phyloP scores from a whole-genome alignment of 2,329 filamentous ascomycete genomes.

The Daldinia eschscholtzii region DNA sequence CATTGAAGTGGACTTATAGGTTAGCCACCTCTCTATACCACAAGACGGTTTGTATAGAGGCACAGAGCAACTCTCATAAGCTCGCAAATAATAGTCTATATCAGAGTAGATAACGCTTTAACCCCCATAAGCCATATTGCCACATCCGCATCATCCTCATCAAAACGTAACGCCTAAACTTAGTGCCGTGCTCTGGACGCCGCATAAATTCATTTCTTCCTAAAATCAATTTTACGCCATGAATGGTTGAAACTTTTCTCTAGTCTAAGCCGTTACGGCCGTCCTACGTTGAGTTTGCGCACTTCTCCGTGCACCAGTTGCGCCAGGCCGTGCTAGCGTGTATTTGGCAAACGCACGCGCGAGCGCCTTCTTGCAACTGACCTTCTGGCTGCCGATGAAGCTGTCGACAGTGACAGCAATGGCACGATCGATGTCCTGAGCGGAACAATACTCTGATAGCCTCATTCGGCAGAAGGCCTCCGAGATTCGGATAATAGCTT shows the following conservation, averaged over 20 bases:
- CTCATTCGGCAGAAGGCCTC: constrained; percentile 98
- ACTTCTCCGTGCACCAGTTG: constrained; percentile 38
- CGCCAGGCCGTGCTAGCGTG: constrained; percentile 68
- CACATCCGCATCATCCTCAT: constrained; percentile 29
- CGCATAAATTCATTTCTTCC: constrained; percentile 4
- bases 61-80: not conserved
- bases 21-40: not conserved
- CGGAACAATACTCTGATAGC: constrained; percentile 92
- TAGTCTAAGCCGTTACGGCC: constrained; percentile 40
- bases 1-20: not conserved
- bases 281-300: constrained; percentile 45
- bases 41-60: not conserved
- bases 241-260: not conserved
- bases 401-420: constrained; percentile 97
- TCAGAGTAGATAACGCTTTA: constrained; percentile 8
- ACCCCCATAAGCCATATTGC: constrained; percentile 10
- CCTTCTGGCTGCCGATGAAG: constrained; percentile 95
- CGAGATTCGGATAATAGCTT: constrained; percentile 95
- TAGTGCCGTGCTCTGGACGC: constrained; percentile 10
- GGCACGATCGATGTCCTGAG: constrained; percentile 93
- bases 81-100: not conserved
- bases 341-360: constrained; percentile 97
- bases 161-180: constrained; percentile 6
- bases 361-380: constrained; percentile 96
- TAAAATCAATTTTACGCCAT: not conserved